These are phyloP conservation scores for Dorcoceras hygrometricum DNA, from an alignment of 257 asterid species.

Conservation along the genomic window DNA sequence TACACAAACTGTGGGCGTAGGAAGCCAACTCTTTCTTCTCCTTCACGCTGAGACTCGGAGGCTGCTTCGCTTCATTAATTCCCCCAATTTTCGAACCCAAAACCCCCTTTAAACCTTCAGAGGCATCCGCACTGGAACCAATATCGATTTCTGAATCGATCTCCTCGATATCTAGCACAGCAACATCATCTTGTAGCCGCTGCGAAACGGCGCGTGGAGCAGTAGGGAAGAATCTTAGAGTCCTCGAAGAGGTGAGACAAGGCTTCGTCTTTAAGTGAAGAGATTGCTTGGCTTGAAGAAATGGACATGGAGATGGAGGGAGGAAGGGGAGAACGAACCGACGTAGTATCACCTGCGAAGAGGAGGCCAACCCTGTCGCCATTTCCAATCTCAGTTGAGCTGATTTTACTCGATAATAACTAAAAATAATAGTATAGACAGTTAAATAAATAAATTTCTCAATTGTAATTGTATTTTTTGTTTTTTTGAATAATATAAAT, in stretches of 20 bases:
- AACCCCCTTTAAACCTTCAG: conserved; percentile 28
- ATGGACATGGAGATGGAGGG: neutral
- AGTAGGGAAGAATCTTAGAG: conserved; percentile 22
- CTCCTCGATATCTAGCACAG: conserved; percentile 24
- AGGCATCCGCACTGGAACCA: neutral
- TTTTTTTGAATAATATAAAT: too few species aligned
- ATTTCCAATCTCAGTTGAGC: conserved; percentile 20
- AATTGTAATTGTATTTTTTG: too few species aligned
- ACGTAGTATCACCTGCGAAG: conserved; percentile 38
- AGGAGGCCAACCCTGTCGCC: conserved; percentile 38
- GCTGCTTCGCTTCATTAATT: conserved; percentile 24
- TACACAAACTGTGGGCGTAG: conserved; percentile 85
- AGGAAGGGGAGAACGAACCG: conserved; percentile 36
- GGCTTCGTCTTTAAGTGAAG: conserved; percentile 31
- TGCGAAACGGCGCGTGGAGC: conserved; percentile 29
- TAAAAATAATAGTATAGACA: too few species aligned
- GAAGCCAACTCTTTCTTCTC: conserved; percentile 85
- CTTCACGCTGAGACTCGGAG: conserved; percentile 60
- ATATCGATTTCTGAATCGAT: conserved; percentile 27
- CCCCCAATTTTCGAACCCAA: conserved; percentile 20
- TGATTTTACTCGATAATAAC: too few species aligned
- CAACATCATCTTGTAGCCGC: conserved; percentile 28
- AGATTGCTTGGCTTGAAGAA: conserved; percentile 26
- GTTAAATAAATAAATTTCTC: too few species aligned
- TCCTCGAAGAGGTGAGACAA: conserved; percentile 2